A percentile compares a stretch with the other conserved stretches of the same genome.
phyloP scores from a whole-genome alignment of 2,329 filamentous ascomycete genomes.

The Cercospora canescens region DNA sequence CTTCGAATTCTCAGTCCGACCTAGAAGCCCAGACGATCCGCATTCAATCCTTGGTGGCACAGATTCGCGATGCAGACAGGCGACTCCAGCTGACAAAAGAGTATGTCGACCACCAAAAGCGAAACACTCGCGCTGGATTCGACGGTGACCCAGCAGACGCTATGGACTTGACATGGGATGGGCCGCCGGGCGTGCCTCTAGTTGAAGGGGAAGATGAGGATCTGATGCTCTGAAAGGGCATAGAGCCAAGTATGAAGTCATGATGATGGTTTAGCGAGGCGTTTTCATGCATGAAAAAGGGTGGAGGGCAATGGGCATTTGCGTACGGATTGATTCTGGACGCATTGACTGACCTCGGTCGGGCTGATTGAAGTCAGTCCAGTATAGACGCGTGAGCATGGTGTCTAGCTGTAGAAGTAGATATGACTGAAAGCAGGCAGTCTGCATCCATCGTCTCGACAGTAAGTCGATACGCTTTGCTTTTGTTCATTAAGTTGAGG shows the following conservation, averaged over 20 bases:
- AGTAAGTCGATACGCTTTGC: neutral
- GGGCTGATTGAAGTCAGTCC: neutral
- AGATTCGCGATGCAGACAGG: constrained; percentile 56
- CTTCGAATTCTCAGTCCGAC: constrained; percentile 27
- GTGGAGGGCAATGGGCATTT: neutral
- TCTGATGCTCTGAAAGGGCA: constrained; percentile 29
- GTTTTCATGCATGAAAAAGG: constrained; percentile 2
- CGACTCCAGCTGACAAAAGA: constrained; percentile 60
- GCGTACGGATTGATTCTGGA: neutral
- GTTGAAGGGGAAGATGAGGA: constrained; percentile 34
- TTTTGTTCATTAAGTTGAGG: neutral
- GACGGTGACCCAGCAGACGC: constrained; percentile 37
- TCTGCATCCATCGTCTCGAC: neutral
- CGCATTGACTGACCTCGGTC: neutral
- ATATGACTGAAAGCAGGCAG: constrained; percentile 10
- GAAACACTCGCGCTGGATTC: constrained; percentile 44
- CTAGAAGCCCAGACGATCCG: constrained; percentile 53
- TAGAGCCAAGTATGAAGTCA: constrained; percentile 6
- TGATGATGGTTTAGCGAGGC: constrained; percentile 13
- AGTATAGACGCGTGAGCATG: neutral
- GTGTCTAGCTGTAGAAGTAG: constrained; percentile 3
- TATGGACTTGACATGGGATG: constrained; percentile 38
- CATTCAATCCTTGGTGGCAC: constrained; percentile 52
- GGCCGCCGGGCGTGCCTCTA: constrained; percentile 20
- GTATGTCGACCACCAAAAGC: constrained; percentile 55